A percentile compares a stretch with the other conserved stretches of the same genome.
phyloP scores from a whole-genome alignment of 1,284 basidiomycete species.

The Peniophora sp. region DNA sequence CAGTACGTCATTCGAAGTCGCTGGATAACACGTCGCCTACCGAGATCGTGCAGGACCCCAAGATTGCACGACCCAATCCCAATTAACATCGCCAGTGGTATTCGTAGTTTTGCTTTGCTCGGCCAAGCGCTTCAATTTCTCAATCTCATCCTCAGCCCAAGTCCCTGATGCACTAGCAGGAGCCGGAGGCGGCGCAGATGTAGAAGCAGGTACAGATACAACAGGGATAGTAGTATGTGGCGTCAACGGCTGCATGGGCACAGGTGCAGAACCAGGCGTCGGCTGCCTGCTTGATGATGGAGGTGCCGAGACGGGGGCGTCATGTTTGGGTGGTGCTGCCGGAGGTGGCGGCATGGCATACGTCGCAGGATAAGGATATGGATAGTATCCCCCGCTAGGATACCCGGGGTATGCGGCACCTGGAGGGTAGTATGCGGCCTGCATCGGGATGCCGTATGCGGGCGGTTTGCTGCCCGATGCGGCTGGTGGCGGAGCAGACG shows the following conservation, averaged over 20 bases:
- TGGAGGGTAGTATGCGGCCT: background rate
- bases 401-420: background rate
- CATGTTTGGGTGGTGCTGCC: background rate
- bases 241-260: background rate
- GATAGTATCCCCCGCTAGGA: background rate
- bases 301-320: background rate
- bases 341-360: background rate
- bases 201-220: background rate
- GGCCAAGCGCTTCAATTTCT: constrained; percentile 53
- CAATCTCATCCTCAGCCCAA: constrained; percentile 71
- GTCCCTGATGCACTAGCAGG: constrained; percentile 48
- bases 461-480: constrained; percentile 11
- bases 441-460: background rate
- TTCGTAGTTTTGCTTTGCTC: constrained; percentile 50
- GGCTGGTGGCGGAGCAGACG: constrained; percentile 13
- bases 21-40: constrained; percentile 26
- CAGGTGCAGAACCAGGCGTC: background rate
- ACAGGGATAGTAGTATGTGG: background rate
- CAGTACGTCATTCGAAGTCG: background rate
- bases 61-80: constrained; percentile 65
- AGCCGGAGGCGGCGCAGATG: background rate
- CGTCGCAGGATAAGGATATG: background rate
- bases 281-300: background rate
- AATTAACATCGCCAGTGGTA: constrained; percentile 52
- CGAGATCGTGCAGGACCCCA: constrained; percentile 67